Conservation (phyloP, 2,329 filamentous ascomycete species). For the Exophiala oligosperma region DNA sequence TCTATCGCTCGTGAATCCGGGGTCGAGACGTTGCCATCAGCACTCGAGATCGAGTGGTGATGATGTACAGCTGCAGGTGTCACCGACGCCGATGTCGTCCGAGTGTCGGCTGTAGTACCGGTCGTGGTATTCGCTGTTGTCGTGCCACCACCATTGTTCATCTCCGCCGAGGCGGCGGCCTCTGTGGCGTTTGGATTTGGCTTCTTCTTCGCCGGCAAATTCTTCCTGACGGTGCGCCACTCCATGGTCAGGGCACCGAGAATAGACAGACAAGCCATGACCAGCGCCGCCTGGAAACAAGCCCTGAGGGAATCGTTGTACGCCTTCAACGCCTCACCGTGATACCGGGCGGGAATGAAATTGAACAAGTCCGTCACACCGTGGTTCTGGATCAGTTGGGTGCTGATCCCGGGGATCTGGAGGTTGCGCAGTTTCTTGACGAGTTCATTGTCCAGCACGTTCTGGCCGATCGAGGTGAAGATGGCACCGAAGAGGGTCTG, state of each 20-base stretch:
- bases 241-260: conserved; percentile 22
- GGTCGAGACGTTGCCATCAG: too few relatives aligned
- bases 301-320: conserved; percentile 13
- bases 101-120: too few relatives aligned
- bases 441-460: conserved; percentile 20
- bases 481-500: conserved; percentile 13
- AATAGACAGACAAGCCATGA: conserved; percentile 18
- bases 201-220: background rate
- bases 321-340: conserved; percentile 7
- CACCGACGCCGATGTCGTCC: too few relatives aligned
- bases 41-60: too few relatives aligned
- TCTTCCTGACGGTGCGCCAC: conserved; percentile 26
- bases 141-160: too few relatives aligned
- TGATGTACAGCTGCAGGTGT: too few relatives aligned
- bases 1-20: too few relatives aligned
- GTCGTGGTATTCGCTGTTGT: too few relatives aligned
- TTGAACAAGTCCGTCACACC: conserved; percentile 18
- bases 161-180: too few relatives aligned
- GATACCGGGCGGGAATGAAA: conserved; percentile 4
- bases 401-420: conserved; percentile 8
- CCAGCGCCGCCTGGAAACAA: conserved; percentile 19
- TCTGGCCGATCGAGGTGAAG: conserved; percentile 26
- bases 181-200: too few relatives aligned
- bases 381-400: conserved; percentile 7
- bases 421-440: background rate